phyloP scores from a whole-genome alignment of 2,329 filamentous ascomycete genomes.

The Cladophialophora yegresii region DNA sequence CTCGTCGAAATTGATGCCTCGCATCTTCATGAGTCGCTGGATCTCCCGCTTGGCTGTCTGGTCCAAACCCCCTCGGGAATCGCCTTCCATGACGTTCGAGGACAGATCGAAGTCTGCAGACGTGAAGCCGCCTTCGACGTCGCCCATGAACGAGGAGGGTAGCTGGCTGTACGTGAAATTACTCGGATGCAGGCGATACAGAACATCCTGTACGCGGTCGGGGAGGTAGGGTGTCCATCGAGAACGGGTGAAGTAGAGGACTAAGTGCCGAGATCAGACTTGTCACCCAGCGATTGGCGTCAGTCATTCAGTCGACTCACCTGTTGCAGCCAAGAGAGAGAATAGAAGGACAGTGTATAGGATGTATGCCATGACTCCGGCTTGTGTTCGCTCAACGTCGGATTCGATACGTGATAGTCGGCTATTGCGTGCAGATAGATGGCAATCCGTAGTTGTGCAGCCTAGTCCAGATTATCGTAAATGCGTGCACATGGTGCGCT shows the following conservation, averaged over 20 bases:
- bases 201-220: conserved; percentile 37
- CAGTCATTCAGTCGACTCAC: conserved; percentile 47
- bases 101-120: conserved; percentile 80
- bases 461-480: not conserved
- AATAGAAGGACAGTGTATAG: conserved; percentile 42
- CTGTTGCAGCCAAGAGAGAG: conserved; percentile 69
- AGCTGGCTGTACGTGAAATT: conserved; percentile 69
- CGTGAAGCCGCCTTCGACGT: conserved; percentile 84
- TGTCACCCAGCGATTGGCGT: not conserved
- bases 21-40: conserved; percentile 84
- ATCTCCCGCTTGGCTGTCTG: conserved; percentile 78
- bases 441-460: not conserved
- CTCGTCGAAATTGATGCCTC: conserved; percentile 83
- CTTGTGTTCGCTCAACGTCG: not conserved
- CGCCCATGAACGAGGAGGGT: conserved; percentile 73
- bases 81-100: conserved; percentile 76
- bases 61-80: conserved; percentile 78
- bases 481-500: conserved; percentile 6
- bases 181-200: conserved; percentile 54
- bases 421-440: not conserved
- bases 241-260: conserved; percentile 76
- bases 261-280: conserved; percentile 43
- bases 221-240: conserved; percentile 74
- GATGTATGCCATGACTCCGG: conserved; percentile 25
- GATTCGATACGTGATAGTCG: not conserved